phyloP scores from a whole-genome alignment of 257 asterid genomes.

The Ehretia macrophylla region DNA sequence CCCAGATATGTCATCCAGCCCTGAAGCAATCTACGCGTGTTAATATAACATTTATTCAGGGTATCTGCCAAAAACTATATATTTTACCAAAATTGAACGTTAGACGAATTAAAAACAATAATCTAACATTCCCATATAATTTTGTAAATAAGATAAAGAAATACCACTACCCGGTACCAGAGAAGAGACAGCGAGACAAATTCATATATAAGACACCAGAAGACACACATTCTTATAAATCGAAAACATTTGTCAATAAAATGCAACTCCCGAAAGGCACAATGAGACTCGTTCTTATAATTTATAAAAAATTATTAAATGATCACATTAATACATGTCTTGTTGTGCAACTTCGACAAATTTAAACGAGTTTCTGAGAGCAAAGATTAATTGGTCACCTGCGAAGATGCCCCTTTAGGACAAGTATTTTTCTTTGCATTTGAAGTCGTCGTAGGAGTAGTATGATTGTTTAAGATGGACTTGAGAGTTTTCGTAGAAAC shows the following conservation, averaged over 20 bases:
- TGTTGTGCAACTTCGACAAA: too few species aligned
- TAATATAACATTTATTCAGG: too few species aligned
- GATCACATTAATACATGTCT: neutral
- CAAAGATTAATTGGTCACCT: conserved; percentile 11
- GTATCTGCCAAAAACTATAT: too few species aligned
- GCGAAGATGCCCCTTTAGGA: conserved; percentile 23
- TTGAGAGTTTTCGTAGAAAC: conserved; percentile 57
- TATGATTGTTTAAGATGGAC: conserved; percentile 41
- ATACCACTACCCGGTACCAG: neutral
- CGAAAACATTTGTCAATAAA: too few species aligned
- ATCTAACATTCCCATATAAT: too few species aligned
- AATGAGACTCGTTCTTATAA: too few species aligned
- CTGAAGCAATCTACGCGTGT: too few species aligned
- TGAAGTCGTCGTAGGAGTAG: neutral
- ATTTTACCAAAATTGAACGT: too few species aligned
- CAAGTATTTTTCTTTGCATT: conserved; percentile 29
- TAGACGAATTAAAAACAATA: too few species aligned
- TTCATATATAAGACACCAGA: neutral
- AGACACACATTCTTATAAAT: too few species aligned
- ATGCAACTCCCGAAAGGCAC: too few species aligned
- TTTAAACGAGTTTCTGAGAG: conserved; percentile 55
- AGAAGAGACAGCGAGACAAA: neutral
- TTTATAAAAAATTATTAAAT: too few species aligned
- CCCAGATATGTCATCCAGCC: conserved; percentile 82
- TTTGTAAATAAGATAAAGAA: conserved; percentile 12